These are phyloP conservation scores for Fusarium duplospermum DNA, from an alignment of 2,329 filamentous ascomycete species.

Conservation along the genomic window DNA sequence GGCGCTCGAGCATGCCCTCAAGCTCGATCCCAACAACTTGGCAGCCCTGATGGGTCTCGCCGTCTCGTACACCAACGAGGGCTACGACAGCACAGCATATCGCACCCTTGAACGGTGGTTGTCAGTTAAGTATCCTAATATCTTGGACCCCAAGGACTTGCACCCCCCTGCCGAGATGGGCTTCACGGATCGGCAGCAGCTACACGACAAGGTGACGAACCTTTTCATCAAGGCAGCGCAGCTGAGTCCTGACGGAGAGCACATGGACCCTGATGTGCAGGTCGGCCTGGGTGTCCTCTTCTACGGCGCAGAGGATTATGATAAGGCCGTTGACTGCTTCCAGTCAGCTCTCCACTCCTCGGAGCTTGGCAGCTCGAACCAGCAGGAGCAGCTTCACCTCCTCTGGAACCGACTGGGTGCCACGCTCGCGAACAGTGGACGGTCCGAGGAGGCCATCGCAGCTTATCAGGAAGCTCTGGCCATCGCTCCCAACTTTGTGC, in stretches of 20 bases:
- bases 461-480: conserved; percentile 94
- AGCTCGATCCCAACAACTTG: conserved; percentile 87
- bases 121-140: conserved; percentile 89
- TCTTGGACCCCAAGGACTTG: conserved; percentile 78
- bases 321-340: conserved; percentile 99
- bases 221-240: conserved; percentile 94
- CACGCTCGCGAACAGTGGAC: conserved; percentile 93
- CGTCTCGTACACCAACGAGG: conserved; percentile 98
- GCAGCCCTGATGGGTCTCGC: conserved; percentile 94
- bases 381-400: conserved; percentile 87
- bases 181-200: conserved; percentile 89
- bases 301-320: conserved; percentile 97
- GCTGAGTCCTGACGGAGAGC: conserved; percentile 88
- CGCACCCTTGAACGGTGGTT: conserved; percentile 97
- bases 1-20: conserved; percentile 89
- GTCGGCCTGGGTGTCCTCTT: conserved; percentile 96
- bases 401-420: conserved; percentile 98
- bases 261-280: conserved; percentile 99
- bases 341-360: conserved; percentile 87
- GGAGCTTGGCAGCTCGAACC: conserved; percentile 85
- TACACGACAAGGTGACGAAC: conserved; percentile 91
- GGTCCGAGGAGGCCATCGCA: conserved; percentile 94
- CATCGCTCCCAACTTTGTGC: conserved; percentile 94
- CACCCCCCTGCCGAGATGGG: conserved; percentile 85
- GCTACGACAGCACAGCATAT: conserved; percentile 97